Evolutionary conservation across 306 rosid genomes (phyloP).

Genomic region (Malus sieversii): DNA sequence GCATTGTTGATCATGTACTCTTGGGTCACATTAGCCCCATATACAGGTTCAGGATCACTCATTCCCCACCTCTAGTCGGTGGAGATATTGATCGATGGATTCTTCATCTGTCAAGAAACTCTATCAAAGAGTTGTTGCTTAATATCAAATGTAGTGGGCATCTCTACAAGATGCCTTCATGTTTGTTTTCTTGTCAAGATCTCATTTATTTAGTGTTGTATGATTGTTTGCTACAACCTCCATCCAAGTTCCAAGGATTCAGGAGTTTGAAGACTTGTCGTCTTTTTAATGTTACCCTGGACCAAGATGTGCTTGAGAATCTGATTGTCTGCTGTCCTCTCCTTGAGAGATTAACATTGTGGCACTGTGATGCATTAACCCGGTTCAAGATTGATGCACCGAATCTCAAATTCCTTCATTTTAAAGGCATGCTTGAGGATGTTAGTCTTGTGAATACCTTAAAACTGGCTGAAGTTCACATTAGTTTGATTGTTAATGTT

Average conservation of each 20-base stretch:
- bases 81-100: constrained; percentile 47
- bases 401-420: constrained; percentile 2
- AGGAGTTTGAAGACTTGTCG: constrained; percentile 40
- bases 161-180: constrained; percentile 34
- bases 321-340: too few species aligned
- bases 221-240: constrained; percentile 42
- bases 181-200: constrained; percentile 43
- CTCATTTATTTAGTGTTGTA: constrained; percentile 30
- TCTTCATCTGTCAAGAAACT: constrained; percentile 35
- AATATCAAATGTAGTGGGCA: constrained; percentile 35
- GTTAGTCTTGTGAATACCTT: constrained; percentile 37
- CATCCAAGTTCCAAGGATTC: constrained; percentile 36
- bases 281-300: neutral
- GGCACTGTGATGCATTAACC: too few species aligned
- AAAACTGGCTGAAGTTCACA: constrained; percentile 33
- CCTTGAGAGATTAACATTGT: too few species aligned
- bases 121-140: constrained; percentile 39
- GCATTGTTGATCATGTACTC: constrained; percentile 47
- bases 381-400: neutral
- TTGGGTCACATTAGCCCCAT: constrained; percentile 43
- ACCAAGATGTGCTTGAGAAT: too few species aligned
- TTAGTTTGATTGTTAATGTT: neutral
- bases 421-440: constrained; percentile 33
- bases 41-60: constrained; percentile 36
- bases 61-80: constrained; percentile 19